Conservation (phyloP, 2,329 filamentous ascomycete species). For the Colletotrichum sp. region DNA sequence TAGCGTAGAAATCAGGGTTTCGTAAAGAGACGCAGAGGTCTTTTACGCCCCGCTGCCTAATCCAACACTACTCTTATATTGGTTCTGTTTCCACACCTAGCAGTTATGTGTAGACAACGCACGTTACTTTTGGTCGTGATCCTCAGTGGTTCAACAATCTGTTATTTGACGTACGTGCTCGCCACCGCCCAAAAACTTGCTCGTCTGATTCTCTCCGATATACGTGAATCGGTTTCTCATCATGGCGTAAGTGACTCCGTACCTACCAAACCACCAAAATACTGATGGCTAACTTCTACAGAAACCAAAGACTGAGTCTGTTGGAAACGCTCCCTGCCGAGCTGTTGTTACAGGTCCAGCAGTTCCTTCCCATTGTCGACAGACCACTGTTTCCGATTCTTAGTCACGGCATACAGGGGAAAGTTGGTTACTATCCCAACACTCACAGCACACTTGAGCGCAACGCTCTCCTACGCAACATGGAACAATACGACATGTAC, state of each 20-base stretch:
- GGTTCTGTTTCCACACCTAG: background rate
- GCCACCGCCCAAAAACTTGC: background rate
- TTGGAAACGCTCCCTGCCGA: background rate
- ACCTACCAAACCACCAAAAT: background rate
- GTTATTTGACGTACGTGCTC: background rate
- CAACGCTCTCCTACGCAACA: accelerated
- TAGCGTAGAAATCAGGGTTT: background rate
- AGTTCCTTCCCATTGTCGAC: background rate
- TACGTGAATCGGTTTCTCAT: background rate
- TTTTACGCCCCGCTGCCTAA: background rate
- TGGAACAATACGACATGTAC: background rate
- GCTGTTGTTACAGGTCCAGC: background rate
- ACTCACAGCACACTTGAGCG: accelerated
- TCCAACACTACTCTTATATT: background rate
- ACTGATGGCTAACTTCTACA: background rate
- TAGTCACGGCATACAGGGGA: accelerated
- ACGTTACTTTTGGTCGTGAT: background rate
- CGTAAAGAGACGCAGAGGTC: background rate
- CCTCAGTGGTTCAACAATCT: background rate
- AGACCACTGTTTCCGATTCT: background rate
- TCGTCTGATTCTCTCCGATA: background rate
- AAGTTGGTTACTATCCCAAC: background rate
- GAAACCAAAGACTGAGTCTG: background rate
- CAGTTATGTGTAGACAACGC: background rate
- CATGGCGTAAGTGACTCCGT: background rate